Percentiles rank a stretch among this genome's conserved stretches.
Conservation (phyloP, 352 stramenopile species). For the Pythium coloratum region DNA sequence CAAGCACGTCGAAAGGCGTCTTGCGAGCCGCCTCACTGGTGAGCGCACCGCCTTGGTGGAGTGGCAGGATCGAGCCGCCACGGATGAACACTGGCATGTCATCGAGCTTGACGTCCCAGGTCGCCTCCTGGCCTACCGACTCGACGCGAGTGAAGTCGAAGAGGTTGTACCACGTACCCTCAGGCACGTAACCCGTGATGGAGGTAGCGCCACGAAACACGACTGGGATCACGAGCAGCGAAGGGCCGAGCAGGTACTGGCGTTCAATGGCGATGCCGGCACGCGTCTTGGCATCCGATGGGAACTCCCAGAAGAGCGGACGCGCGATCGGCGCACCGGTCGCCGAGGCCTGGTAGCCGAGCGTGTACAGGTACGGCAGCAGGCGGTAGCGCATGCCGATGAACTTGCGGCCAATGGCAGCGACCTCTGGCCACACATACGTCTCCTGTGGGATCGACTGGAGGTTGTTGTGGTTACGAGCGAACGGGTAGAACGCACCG, state of each 20-base stretch:
- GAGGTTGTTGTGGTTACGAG: constrained; percentile 80
- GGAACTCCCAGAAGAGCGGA: constrained; percentile 69
- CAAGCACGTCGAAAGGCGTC: constrained; percentile 52
- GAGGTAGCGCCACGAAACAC: constrained; percentile 45
- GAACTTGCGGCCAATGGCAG: constrained; percentile 53
- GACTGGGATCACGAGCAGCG: constrained; percentile 52
- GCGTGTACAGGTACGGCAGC: constrained; percentile 79
- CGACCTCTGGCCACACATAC: constrained; percentile 59
- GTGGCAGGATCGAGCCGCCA: constrained; percentile 45
- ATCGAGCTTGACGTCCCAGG: constrained; percentile 43
- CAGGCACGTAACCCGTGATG: constrained; percentile 46
- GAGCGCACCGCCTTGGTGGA: constrained; percentile 44
- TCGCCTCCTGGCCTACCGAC: constrained; percentile 30
- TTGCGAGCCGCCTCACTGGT: constrained; percentile 43
- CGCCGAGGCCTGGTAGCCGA: constrained; percentile 56
- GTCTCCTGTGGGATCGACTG: constrained; percentile 57
- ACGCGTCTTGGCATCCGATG: constrained; percentile 31
- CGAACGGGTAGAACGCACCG: constrained; percentile 78
- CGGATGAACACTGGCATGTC: constrained; percentile 62
- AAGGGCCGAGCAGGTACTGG: constrained; percentile 57
- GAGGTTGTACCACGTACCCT: constrained; percentile 57
- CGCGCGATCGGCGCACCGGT: constrained; percentile 50
- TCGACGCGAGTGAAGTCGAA: constrained; percentile 46
- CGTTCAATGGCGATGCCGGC: constrained; percentile 23
- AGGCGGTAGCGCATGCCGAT: constrained; percentile 73